Evolutionary conservation across 768 basidiomycete species (phyloP).

Genomic region (Mycena maculata): DNA sequence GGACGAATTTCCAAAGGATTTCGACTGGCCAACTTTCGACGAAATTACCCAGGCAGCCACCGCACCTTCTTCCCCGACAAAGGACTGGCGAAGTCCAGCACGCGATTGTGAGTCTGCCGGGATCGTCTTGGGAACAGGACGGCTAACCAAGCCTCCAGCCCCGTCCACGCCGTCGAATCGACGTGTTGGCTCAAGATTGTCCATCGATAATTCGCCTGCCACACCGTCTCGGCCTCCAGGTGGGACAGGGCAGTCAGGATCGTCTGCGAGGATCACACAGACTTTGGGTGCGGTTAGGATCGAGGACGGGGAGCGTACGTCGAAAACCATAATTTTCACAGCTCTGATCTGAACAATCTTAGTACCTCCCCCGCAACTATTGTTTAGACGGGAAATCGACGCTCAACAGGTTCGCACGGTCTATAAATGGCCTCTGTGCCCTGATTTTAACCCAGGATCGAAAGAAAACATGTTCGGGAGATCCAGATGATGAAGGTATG

Average conservation of each 20-base stretch:
- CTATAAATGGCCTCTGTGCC: not conserved
- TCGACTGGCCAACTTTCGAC: not conserved
- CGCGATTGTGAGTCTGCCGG: constrained; percentile 7
- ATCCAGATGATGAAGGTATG: not conserved
- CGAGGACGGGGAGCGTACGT: constrained; percentile 17
- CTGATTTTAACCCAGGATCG: not conserved
- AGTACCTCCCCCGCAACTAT: not conserved
- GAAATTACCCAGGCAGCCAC: no score
- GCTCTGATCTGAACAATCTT: not conserved
- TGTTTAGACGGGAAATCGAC: not conserved
- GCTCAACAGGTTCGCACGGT: not conserved
- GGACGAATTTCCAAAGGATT: not conserved
- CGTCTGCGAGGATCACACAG: not conserved
- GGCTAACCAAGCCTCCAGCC: not conserved
- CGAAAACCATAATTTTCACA: not conserved
- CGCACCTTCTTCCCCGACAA: constrained; percentile 13
- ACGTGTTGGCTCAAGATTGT: not conserved
- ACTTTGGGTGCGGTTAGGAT: not conserved
- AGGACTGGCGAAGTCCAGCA: constrained; percentile 15
- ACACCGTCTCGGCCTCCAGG: constrained; percentile 24
- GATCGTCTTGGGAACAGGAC: not conserved
- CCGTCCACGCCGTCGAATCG: constrained; percentile 5
- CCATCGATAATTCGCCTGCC: not conserved
- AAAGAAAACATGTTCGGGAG: no score
- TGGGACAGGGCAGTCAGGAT: not conserved